Percentiles rank a stretch among this genome's conserved stretches.
Conservation (phyloP, 106 monocot species). For the Apostasia shenzhenica region DNA sequence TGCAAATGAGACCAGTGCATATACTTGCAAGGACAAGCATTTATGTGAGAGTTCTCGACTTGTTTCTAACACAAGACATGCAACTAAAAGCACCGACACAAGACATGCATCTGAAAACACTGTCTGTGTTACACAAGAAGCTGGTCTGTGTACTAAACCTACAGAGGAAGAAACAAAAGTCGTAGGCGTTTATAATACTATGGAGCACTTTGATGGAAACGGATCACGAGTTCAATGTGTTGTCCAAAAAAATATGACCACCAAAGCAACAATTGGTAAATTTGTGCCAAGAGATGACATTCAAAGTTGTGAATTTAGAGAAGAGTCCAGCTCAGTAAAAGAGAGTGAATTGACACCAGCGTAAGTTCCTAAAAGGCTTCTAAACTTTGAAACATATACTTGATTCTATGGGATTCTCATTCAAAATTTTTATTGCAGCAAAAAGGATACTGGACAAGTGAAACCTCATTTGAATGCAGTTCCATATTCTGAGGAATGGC, state of each 20-base stretch:
- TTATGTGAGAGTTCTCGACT: conserved; percentile 3
- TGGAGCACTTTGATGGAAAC: not conserved
- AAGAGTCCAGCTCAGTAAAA: conserved; percentile 6
- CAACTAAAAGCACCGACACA: not conserved
- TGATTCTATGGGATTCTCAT: not conserved
- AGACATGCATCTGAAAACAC: not conserved
- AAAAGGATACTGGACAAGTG: conserved; percentile 7
- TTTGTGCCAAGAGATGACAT: conserved; percentile 1
- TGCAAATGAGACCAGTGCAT: not conserved
- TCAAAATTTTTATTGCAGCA: conserved; percentile 16
- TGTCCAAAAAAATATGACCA: not conserved
- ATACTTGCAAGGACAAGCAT: not conserved
- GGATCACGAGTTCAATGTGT: conserved; percentile 3
- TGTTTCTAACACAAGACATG: not conserved
- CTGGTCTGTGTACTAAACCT: not conserved
- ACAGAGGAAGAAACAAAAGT: conserved; percentile 3
- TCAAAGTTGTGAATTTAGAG: conserved; percentile 3
- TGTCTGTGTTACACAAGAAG: conserved; percentile 10
- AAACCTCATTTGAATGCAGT: conserved; percentile 30
- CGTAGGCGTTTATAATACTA: not conserved
- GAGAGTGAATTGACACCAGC: conserved; percentile 7
- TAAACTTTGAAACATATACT: conserved; percentile 4
- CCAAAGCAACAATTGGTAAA: not conserved
- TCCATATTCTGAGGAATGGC: conserved; percentile 91
- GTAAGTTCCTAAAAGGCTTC: conserved; percentile 16